Percentiles rank a stretch among this genome's conserved stretches.
Evolutionary conservation across 2,329 filamentous ascomycete genomes (phyloP).

Genomic region (Cytospora paraplurivora): DNA sequence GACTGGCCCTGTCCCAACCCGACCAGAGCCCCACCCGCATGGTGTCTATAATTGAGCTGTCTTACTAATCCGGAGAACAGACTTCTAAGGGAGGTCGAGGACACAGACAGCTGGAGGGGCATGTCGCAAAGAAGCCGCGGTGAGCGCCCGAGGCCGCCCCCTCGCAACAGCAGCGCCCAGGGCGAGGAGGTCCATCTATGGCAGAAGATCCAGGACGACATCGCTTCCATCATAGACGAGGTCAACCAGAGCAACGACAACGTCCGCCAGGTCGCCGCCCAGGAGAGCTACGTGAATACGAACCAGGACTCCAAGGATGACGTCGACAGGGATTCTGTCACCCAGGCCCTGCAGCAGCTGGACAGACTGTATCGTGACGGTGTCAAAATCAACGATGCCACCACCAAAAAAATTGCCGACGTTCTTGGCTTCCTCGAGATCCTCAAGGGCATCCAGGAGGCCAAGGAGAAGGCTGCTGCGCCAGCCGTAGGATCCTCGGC

Average conservation of each 20-base stretch:
- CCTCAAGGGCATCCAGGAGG: conserved; percentile 44
- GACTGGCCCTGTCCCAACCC: not conserved
- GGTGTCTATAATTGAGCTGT: not conserved
- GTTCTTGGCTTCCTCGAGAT: conserved; percentile 44
- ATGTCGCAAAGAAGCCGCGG: conserved; percentile 19
- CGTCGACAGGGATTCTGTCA: conserved; percentile 37
- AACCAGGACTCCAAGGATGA: conserved; percentile 39
- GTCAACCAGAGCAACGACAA: conserved; percentile 46
- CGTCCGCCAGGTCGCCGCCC: conserved; percentile 41
- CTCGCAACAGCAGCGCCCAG: conserved; percentile 44
- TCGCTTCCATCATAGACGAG: conserved; percentile 39
- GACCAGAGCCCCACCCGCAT: not conserved
- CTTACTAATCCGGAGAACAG: not conserved
- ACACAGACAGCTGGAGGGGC: conserved; percentile 26
- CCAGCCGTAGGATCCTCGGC: conserved; percentile 31
- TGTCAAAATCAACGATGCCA: conserved; percentile 39
- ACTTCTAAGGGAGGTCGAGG: conserved; percentile 21
- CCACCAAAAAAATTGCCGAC: conserved; percentile 35
- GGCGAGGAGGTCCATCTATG: conserved; percentile 48
- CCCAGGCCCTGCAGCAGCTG: conserved; percentile 29
- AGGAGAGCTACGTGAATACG: conserved; percentile 44
- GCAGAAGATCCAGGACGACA: conserved; percentile 44
- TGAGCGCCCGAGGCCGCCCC: conserved; percentile 12
- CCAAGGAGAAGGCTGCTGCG: conserved; percentile 42
- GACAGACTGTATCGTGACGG: conserved; percentile 39